Conservation (phyloP, 192 early-diverging fungal genomes). For the Spizellomyces sp. region DNA sequence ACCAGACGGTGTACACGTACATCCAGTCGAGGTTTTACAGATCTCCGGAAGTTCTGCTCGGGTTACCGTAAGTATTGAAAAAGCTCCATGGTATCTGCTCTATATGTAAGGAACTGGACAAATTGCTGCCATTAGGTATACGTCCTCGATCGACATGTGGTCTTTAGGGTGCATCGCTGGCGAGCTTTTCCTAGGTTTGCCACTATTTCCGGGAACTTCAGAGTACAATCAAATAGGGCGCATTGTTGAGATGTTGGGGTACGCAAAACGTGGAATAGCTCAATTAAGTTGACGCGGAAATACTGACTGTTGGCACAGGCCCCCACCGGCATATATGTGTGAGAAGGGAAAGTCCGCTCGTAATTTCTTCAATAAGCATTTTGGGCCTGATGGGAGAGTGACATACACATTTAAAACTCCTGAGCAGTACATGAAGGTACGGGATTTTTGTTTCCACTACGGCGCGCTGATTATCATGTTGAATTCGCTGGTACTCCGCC, state of each 20-base stretch:
- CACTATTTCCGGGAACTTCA: constrained; percentile 92
- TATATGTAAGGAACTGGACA: background rate
- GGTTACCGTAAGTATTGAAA: constrained; percentile 71
- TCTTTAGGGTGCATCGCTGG: constrained; percentile 97
- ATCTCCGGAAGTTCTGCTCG: constrained; percentile 93
- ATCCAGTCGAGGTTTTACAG: constrained; percentile 98
- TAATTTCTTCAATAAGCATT: constrained; percentile 79
- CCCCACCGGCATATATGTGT: constrained; percentile 89
- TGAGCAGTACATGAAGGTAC: constrained; percentile 72
- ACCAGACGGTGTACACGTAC: constrained; percentile 95
- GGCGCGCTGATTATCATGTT: background rate
- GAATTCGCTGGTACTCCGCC: constrained; percentile 19
- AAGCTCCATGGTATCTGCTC: background rate
- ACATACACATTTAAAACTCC: constrained; percentile 76
- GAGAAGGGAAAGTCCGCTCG: constrained; percentile 89
- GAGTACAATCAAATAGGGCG: constrained; percentile 95
- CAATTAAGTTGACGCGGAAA: background rate
- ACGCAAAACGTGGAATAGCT: constrained; percentile 10
- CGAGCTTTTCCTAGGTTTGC: constrained; percentile 93
- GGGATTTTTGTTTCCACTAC: background rate
- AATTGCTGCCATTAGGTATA: constrained; percentile 84
- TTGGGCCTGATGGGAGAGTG: constrained; percentile 46
- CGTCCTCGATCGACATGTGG: constrained; percentile 94
- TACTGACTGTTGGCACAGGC: constrained; percentile 33
- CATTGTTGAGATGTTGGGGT: constrained; percentile 94